Evolutionary conservation across 768 basidiomycete genomes (phyloP), one percentile per base, ranked within the genome.

Genomic region (Phylloporus arenicola): DNA sequence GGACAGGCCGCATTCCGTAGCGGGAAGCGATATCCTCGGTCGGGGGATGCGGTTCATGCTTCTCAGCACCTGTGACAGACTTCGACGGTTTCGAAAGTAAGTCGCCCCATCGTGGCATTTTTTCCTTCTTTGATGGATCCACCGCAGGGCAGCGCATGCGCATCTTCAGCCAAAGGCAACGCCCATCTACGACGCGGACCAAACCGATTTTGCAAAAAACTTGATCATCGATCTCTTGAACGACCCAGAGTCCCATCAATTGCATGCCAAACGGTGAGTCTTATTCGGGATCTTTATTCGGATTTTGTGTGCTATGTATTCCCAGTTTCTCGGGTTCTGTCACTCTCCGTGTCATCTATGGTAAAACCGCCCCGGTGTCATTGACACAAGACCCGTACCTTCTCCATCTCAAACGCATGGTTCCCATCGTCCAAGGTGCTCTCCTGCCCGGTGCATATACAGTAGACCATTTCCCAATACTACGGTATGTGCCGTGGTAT

Each of bases 401-500:
- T 13, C 53, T 60, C 10, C 59, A 58, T 24, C 44, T 75, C 11
- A 65, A 69, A 25, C 52, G 57, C 20, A 61, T 64, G 53, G 48
- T 68, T 24, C 54, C 56, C 1, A 53, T 72, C 9, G 51, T 75
- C 1, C 64, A 69, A 16, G 48, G 54, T 2, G 65, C 65, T 2
- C 57, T 74, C 33, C 31, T 60, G 0, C 70, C 68, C 0, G 70
- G 72, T 2, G 56, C 64, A 5, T 68, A 68, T 43, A 50, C 53
- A 12, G 71, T 71, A 11, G 72, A 75, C 46, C 56, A 54, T n/a
- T 66, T 62, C 47, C 73, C 72, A 0, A 44, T 70, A 39, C 56
- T 73, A 22, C 52, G 50, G 17, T 80, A 78, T 53, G 57, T 86
- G n/a, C 83, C 84, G 1, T 80, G 79, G n/a, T 83, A 83, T 56